Evolutionary conservation across 1,139 yeast genomes (phyloP), one percentile per base, ranked within the genome.

Genomic region (Pneumocystis wakefieldiae): DNA sequence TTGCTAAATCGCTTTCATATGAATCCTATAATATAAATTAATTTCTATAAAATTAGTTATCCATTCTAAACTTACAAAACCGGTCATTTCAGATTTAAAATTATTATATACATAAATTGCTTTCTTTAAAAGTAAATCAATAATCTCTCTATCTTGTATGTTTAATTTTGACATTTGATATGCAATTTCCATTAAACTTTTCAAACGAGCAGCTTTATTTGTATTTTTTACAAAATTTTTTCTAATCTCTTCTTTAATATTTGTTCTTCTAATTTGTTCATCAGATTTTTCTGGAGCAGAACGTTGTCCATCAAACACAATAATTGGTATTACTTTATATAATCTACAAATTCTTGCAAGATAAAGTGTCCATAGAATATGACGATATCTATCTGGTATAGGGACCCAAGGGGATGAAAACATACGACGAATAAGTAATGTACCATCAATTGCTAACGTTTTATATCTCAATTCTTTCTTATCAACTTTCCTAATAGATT

Each of bases 371-470:
- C 41, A 57, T n/a, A 39, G 17, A 37, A 57, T 19, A 39, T 37
- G 42, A 37, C 29, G 41, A 19, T 10, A 37, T 24, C 12, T 37
- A 39, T 57, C 42, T 1, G 12, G 5, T 37, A 32, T 24, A 39
- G 59, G 24, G 29, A 37, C 24, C 42, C 59, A 37, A 19, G 59
- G 59, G 12, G 59, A 57, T 10, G 59, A 32, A 57, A 37, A 57
- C 15, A 28, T 28, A 19, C 42, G 41, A 17, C 59, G 37, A 39
- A 57, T 28, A 57, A 57, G 42, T 12, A 57, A 24, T 24, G 59
- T 57, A 3, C 59, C 59, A 57, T 57, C 59, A 57, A 57, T 57
- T 37, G 59, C 59, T 15, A 57, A 37, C n/a, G 59, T 57, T 37
- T 37, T 37, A 57, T 57, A 37, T 57, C n/a, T 57, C 14, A 57